Evolutionary conservation across 2,329 filamentous ascomycete species (phyloP), one percentile per base, ranked within the genome.

Genomic region (Aquanectria penicillioides): DNA sequence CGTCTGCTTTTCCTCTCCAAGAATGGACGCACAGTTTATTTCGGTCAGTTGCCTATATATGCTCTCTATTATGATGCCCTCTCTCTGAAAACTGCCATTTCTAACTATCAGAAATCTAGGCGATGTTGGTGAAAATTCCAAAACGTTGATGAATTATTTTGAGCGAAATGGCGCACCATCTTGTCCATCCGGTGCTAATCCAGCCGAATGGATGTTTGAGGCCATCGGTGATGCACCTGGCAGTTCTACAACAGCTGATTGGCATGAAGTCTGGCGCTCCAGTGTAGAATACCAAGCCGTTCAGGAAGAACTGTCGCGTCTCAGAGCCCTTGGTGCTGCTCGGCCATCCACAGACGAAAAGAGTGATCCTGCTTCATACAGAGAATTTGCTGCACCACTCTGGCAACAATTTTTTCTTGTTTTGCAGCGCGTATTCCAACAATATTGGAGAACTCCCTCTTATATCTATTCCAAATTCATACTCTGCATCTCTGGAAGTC

Each of bases 391-490:
- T 20, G 41, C 91, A 6, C 85, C 90, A 0, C 92, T 95, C 70
- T 69, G 62, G 18, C 69, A 79, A 8, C 93, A 97, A 74, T 78
- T 94, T 28, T 76, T 75, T 37, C 81, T 87, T 68, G 90, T 92
- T 51, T 83, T 86, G 6, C 72, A 83, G 91, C 60, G 62, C 68
- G 89, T 94, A 12, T 94, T 95, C 78, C 86, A 93, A 72, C 93
- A 96, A 73, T 95, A 94, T 81, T 97, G 93, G 92, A 89, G 93
- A 57, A 94, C 89, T 0, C 93, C 93, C 0, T 85, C 88, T 2
- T 97, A 97, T 79, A 93, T 97, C 74, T 96, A 94, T 79, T 89
- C 90, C 67, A 97, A 97, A 80, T 71, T 82, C 0, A 78, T 82
- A 0, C 86, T 96, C 20, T 92, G 86, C 40, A 7, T 54, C 3